Base-by-base conservation (phyloP, 2,329 filamentous ascomycete genomes). In the Aspergillus fijiensis region DNA sequence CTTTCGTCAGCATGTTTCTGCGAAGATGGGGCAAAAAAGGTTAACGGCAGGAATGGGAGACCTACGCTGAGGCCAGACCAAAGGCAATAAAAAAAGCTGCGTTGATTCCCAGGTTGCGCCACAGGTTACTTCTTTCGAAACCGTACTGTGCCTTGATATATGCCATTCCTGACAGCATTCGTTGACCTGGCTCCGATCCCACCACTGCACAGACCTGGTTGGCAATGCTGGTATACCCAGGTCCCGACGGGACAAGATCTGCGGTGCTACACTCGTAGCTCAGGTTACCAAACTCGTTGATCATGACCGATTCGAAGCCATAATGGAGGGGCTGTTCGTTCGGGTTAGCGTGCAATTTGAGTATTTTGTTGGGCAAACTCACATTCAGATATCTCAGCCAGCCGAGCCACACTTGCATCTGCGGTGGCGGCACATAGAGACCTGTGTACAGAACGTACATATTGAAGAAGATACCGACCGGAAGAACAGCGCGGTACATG, bases 401-500 rank as follows among this genome's bases (percentile, higher is more conserved):
- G 16, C 88, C 81, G 4, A 92, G 73, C 87, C 89, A 92, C 4
- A 87, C 85, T 67, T 91, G 87, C 69, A 91, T 85, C 2, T 81
- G 84, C 60, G 88, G 84, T 69, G 89, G 91, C 71, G 91, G 89
- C 62, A 63, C 94, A 92, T 58, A 95, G 76, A 74, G 94, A 2
- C 91, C 91, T 1, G 87, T 89, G 0, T 90, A 94, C 16, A 91
- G 81, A 33, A 93, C 85, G 67, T 92, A 90, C 25, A 92, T 76
- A 0, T 89, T 92, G 63, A 95, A 90, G 59, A 91, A 84, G 1
- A 90, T 81, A 14, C 90, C 87, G 6, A 90, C 89, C 55, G 90
- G 87, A 72, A 92, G 92, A 73, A 92, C 89, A 5, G 91, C 91
- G 42, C 89, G 89, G 71, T 94, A 89, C 61, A 94, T 95, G 68